A percentile compares a stretch with the other conserved stretches of the same genome.
phyloP scores from a whole-genome alignment of 148 eudicot genomes.

The Rhododendron kiyosumense region DNA sequence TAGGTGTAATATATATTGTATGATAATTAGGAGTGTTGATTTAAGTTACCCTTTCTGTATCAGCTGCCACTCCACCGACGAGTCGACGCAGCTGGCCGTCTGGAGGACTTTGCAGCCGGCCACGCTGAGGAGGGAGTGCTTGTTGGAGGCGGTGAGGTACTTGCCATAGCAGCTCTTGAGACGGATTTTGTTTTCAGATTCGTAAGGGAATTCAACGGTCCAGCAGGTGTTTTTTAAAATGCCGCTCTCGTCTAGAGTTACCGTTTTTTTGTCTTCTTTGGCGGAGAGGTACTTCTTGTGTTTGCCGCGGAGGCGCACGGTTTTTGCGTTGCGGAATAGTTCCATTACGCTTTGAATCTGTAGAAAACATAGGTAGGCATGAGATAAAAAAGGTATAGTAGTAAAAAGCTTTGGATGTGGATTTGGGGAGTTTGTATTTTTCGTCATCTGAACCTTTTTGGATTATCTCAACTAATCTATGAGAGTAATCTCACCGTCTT shows the following conservation, averaged over 20 bases:
- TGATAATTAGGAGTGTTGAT: not conserved
- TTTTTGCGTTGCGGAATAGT: constrained; percentile 56
- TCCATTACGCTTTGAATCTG: constrained; percentile 48
- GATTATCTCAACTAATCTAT: no score
- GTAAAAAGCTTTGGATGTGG: no score
- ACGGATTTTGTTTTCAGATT: constrained; percentile 21
- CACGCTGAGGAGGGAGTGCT: constrained; percentile 38
- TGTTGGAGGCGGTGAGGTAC: constrained; percentile 47
- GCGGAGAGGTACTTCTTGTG: constrained; percentile 60
- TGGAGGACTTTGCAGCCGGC: constrained; percentile 47
- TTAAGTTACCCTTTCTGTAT: constrained; percentile 15
- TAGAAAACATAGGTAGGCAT: not conserved
- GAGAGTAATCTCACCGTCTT: no score
- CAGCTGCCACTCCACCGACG: constrained; percentile 53
- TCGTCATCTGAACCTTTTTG: no score
- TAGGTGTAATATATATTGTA: not conserved
- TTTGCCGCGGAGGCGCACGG: constrained; percentile 47
- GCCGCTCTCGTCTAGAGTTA: constrained; percentile 27
- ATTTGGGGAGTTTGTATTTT: no score
- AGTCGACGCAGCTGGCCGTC: constrained; percentile 1
- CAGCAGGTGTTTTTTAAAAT: constrained; percentile 23
- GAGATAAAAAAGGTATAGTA: not conserved
- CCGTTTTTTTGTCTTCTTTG: constrained; percentile 37
- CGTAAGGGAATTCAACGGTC: constrained; percentile 29
- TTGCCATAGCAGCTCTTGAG: constrained; percentile 44